phyloP scores from a whole-genome alignment of 345 rosid species.

The Aquilaria sinensis region DNA sequence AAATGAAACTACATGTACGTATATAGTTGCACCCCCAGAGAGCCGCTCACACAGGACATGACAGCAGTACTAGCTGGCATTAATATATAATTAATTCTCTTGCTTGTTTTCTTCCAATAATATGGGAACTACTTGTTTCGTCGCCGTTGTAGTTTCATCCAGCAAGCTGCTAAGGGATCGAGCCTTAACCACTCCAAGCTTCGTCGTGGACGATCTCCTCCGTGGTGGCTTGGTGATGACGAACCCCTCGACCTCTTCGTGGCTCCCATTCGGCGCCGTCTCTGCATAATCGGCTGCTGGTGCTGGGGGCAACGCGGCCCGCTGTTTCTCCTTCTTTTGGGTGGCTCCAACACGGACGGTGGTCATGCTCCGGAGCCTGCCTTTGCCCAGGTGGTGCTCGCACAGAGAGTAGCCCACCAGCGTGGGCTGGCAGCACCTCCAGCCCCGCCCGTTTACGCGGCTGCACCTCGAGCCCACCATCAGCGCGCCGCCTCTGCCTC shows the following conservation, averaged over 20 bases:
- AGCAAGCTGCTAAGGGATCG: constrained; percentile 91
- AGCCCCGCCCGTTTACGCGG: constrained; percentile 93
- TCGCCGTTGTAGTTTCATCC: constrained; percentile 32
- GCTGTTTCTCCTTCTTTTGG: constrained; percentile 8
- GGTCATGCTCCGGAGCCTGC: constrained; percentile 72
- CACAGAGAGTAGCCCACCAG: constrained; percentile 91
- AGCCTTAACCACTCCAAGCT: constrained; percentile 90
- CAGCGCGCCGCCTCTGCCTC: constrained; percentile 40
- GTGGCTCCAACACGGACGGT: constrained; percentile 31
- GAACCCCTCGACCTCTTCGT: constrained; percentile 14
- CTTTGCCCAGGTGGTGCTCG: constrained; percentile 96
- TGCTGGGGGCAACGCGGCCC: too few relatives aligned
- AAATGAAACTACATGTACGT: too few relatives aligned
- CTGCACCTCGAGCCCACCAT: constrained; percentile 93
- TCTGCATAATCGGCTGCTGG: background rate
- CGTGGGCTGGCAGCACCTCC: constrained; percentile 95
- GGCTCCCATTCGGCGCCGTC: constrained; percentile 8
- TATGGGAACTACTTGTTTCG: background rate
- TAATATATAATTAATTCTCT: too few relatives aligned
- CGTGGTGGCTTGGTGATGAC: constrained; percentile 9
- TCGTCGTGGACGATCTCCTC: constrained; percentile 12
- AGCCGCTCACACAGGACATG: too few relatives aligned
- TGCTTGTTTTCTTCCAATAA: too few relatives aligned
- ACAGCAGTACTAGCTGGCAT: too few relatives aligned
- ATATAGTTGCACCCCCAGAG: too few relatives aligned